Percentiles rank a stretch among this genome's conserved stretches.
Conservation (phyloP, 352 stramenopile species). For the Pythium phragmiticola region DNA sequence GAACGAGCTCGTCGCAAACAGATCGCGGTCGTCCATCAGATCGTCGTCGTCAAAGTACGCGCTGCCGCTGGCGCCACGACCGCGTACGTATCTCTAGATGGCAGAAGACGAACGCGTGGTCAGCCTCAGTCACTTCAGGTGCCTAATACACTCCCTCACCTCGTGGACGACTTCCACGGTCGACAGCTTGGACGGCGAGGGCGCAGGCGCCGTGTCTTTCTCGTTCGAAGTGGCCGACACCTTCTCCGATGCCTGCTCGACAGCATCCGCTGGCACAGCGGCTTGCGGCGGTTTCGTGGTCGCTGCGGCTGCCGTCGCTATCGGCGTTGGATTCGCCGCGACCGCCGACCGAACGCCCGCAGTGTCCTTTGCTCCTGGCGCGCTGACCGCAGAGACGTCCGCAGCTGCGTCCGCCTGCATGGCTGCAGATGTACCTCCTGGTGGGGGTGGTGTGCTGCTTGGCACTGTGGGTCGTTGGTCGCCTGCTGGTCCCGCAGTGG, state of each 20-base stretch:
- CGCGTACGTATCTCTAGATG: constrained; percentile 19
- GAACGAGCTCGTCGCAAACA: constrained; percentile 45
- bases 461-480: neutral
- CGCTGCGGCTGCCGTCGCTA: neutral
- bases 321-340: neutral
- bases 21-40: constrained; percentile 40
- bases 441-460: neutral
- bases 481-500: neutral
- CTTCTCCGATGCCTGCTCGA: neutral
- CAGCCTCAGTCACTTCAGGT: neutral
- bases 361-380: neutral
- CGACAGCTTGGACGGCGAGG: neutral
- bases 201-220: neutral
- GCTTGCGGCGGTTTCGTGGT: neutral
- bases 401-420: neutral
- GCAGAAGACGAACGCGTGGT: neutral
- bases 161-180: constrained; percentile 23
- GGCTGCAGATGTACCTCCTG: neutral
- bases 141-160: constrained; percentile 1
- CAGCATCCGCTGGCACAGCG: neutral
- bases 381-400: neutral
- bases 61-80: constrained; percentile 10
- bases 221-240: neutral
- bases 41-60: constrained; percentile 46
- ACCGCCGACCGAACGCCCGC: neutral